These are phyloP conservation scores for Silene conica DNA, from an alignment of 148 eudicot species.

Conservation along the genomic window DNA sequence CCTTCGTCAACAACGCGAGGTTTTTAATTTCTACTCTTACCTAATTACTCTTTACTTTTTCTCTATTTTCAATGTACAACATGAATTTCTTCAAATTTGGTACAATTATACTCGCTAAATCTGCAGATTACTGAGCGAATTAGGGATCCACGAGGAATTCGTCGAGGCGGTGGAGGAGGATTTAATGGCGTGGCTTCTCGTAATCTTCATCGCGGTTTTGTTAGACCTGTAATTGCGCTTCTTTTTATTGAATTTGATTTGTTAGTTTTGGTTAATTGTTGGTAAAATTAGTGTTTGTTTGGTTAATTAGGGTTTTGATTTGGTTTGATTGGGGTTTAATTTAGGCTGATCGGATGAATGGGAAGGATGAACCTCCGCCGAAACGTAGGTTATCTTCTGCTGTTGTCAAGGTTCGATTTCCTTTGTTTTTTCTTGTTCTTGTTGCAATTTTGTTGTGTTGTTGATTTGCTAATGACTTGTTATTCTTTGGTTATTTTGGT, in stretches of 20 bases:
- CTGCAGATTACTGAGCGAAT: slow-evolving; percentile 77
- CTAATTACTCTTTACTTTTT: not conserved
- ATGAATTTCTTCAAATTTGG: not conserved
- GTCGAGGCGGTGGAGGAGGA: slow-evolving; percentile 78
- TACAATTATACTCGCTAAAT: too few relatives aligned
- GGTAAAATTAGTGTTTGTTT: not conserved
- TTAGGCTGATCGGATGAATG: slow-evolving; percentile 69
- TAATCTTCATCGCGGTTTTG: slow-evolving; percentile 68
- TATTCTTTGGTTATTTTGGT: not conserved
- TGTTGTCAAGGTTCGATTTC: slow-evolving; percentile 61
- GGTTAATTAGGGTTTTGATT: not conserved
- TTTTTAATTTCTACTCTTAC: slow-evolving; percentile 18
- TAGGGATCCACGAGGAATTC: slow-evolving; percentile 85
- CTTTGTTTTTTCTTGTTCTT: not conserved
- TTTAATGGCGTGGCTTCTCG: slow-evolving; percentile 47
- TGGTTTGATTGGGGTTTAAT: not conserved
- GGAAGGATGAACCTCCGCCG: slow-evolving; percentile 65
- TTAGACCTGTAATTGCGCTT: slow-evolving; percentile 52
- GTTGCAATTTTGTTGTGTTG: slow-evolving; percentile 2
- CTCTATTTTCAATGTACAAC: not conserved
- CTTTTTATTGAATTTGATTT: not conserved
- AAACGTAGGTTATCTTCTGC: slow-evolving; percentile 83
- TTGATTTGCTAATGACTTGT: not conserved
- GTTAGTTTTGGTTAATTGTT: not conserved
- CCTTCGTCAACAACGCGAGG: slow-evolving; percentile 83